Evolutionary conservation across 805 yeast genomes (phyloP).

Genomic region (Suhomyces kilbournensis): DNA sequence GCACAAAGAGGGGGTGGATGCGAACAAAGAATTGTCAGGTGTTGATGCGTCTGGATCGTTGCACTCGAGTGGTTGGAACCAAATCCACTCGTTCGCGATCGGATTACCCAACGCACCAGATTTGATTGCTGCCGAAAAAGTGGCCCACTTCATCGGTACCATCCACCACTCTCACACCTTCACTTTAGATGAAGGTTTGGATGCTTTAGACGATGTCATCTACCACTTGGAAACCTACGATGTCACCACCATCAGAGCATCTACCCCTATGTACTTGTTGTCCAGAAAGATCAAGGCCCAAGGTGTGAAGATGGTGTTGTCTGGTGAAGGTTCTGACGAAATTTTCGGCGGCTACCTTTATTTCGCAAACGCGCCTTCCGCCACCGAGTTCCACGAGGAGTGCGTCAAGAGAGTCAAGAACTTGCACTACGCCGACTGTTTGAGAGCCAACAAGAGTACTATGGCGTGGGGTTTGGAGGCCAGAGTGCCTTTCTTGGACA

Average conservation of each 20-base stretch:
- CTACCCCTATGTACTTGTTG: conserved; percentile 96
- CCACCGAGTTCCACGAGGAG: conserved; percentile 91
- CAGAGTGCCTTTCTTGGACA: conserved; percentile 98
- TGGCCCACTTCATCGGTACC: conserved; percentile 93
- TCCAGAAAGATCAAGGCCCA: conserved; percentile 98
- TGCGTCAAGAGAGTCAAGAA: conserved; percentile 95
- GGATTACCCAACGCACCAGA: conserved; percentile 99
- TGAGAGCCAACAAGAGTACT: conserved; percentile 98
- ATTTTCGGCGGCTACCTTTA: conserved; percentile 97
- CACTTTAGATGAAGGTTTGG: conserved; percentile 95
- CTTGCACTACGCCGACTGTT: conserved; percentile 94
- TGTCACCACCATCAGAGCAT: conserved; percentile 98
- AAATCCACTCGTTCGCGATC: conserved; percentile 92
- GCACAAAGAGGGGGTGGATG: conserved; percentile 51
- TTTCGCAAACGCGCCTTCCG: conserved; percentile 94
- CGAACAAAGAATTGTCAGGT: conserved; percentile 78
- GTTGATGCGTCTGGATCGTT: conserved; percentile 86
- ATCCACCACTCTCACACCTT: conserved; percentile 97
- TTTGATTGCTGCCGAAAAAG: conserved; percentile 91
- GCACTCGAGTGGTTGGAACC: conserved; percentile 71
- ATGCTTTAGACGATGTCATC: conserved; percentile 91
- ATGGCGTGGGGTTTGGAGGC: conserved; percentile 99
- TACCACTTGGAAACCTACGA: conserved; percentile 96
- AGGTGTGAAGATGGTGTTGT: conserved; percentile 98
- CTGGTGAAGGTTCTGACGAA: conserved; percentile 99